These are phyloP conservation scores for Phaeosphaeriaceae sp. DNA, from an alignment of 2,329 filamentous ascomycete genomes.

Conservation along the genomic window DNA sequence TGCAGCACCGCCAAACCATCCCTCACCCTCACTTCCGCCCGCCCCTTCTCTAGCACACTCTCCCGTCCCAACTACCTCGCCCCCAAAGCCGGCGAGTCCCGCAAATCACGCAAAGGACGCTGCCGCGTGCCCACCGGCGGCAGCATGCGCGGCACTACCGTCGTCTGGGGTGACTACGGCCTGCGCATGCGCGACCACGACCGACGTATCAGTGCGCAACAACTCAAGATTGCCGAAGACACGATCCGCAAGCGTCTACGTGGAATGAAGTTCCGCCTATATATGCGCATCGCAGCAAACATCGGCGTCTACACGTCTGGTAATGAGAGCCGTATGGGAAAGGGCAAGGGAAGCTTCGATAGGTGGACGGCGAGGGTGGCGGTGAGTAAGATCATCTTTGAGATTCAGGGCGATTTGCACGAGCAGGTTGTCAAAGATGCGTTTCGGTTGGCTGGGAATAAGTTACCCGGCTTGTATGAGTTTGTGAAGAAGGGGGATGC, in stretches of 20 bases:
- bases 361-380: constrained; percentile 92
- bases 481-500: constrained; percentile 93
- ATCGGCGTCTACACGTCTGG: constrained; percentile 95
- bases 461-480: constrained; percentile 90
- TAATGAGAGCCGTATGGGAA: constrained; percentile 98
- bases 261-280: constrained; percentile 90
- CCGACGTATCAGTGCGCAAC: constrained; percentile 83
- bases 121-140: constrained; percentile 89
- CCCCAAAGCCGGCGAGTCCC: constrained; percentile 78
- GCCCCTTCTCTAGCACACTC: constrained; percentile 76
- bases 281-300: constrained; percentile 89
- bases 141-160: constrained; percentile 88
- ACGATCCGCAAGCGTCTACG: constrained; percentile 88
- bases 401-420: constrained; percentile 89
- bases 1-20: constrained; percentile 9
- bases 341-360: constrained; percentile 97
- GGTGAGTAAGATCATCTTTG: constrained; percentile 90
- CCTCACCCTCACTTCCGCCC: constrained; percentile 47
- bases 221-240: constrained; percentile 90
- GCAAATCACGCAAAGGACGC: constrained; percentile 88
- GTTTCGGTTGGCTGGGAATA: constrained; percentile 91
- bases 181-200: constrained; percentile 93
- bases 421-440: constrained; percentile 94
- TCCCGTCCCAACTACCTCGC: constrained; percentile 76
- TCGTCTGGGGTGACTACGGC: constrained; percentile 96